These are phyloP conservation scores for Rosellinia necatrix DNA, from an alignment of 2,329 filamentous ascomycete genomes.

Conservation along the genomic window DNA sequence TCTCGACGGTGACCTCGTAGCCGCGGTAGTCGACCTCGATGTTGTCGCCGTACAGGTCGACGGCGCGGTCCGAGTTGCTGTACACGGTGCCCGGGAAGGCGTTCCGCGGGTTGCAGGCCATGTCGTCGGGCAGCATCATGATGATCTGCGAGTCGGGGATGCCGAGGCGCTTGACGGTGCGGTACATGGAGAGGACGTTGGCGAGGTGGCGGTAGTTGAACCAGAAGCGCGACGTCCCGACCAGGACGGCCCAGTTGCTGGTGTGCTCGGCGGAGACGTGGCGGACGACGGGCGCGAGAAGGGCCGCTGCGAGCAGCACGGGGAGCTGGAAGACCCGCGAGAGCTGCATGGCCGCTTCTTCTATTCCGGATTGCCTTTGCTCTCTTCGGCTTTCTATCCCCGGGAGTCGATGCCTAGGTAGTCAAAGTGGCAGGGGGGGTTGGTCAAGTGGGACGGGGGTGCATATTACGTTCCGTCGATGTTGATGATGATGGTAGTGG, in stretches of 20 bases:
- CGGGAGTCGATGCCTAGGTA: too few species aligned
- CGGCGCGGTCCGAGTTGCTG: conserved; percentile 93
- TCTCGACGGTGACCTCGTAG: conserved; percentile 98
- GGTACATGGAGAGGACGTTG: conserved; percentile 96
- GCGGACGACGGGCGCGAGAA: conserved; percentile 49
- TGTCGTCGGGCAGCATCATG: conserved; percentile 99
- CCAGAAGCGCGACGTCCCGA: conserved; percentile 98
- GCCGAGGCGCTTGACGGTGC: conserved; percentile 94
- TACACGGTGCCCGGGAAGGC: conserved; percentile 97
- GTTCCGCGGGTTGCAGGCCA: conserved; percentile 99
- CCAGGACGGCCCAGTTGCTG: conserved; percentile 99
- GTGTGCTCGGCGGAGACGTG: conserved; percentile 75
- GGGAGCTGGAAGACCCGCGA: conserved; percentile 50
- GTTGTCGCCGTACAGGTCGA: conserved; percentile 97
- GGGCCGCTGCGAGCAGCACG: conserved; percentile 52
- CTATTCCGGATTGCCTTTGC: background rate
- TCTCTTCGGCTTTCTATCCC: too few species aligned
- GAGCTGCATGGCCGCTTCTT: conserved; percentile 54
- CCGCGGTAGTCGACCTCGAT: conserved; percentile 98
- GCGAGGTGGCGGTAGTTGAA: conserved; percentile 99
- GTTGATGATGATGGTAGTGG: too few species aligned
- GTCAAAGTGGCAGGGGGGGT: too few species aligned
- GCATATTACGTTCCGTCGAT: too few species aligned
- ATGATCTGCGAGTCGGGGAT: conserved; percentile 99
- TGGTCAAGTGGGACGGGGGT: too few species aligned